phyloP scores from a whole-genome alignment of 2,329 filamentous ascomycete genomes.

The Dothideomycetidae sp. region DNA sequence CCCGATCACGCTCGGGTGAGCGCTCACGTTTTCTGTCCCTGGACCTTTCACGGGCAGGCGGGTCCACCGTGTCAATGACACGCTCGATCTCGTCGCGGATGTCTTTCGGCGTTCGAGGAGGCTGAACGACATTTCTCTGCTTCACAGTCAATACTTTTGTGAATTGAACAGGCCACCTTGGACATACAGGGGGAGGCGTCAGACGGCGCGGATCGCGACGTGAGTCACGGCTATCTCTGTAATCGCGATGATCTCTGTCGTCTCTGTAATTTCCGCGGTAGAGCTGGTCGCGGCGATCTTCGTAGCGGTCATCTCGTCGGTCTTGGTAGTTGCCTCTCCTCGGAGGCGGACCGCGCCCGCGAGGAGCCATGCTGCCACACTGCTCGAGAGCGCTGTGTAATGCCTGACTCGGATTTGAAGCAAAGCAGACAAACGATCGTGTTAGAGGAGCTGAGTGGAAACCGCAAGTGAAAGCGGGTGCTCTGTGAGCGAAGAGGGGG shows the following conservation, averaged over 20 bases:
- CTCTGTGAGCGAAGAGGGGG: too few relatives aligned
- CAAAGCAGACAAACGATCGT: too few relatives aligned
- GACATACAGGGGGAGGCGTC: conserved; percentile 4
- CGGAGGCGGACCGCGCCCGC: conserved; percentile 1
- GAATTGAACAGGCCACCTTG: too few relatives aligned
- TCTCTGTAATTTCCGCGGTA: conserved; percentile 11
- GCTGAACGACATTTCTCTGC: conserved; percentile 48
- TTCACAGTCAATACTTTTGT: conserved; percentile 16
- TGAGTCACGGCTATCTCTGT: conserved; percentile 35
- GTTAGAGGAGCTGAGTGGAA: too few relatives aligned
- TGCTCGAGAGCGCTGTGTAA: too few relatives aligned
- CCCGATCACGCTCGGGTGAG: conserved; percentile 25
- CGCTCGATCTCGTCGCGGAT: too few relatives aligned
- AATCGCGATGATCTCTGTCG: conserved; percentile 35
- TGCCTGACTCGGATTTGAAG: too few relatives aligned
- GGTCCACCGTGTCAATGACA: too few relatives aligned
- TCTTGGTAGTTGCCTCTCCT: conserved; percentile 11
- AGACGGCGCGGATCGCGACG: conserved; percentile 8
- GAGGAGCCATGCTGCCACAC: not conserved
- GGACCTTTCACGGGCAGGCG: conserved; percentile 43
- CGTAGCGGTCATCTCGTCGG: conserved; percentile 14
- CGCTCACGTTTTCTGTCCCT: conserved; percentile 51
- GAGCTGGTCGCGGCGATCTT: conserved; percentile 14
- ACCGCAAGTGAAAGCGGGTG: too few relatives aligned
- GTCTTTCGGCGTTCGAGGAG: conserved; percentile 45